Conservation (phyloP, 2,329 filamentous ascomycete species). For the Fusarium aywerte region DNA sequence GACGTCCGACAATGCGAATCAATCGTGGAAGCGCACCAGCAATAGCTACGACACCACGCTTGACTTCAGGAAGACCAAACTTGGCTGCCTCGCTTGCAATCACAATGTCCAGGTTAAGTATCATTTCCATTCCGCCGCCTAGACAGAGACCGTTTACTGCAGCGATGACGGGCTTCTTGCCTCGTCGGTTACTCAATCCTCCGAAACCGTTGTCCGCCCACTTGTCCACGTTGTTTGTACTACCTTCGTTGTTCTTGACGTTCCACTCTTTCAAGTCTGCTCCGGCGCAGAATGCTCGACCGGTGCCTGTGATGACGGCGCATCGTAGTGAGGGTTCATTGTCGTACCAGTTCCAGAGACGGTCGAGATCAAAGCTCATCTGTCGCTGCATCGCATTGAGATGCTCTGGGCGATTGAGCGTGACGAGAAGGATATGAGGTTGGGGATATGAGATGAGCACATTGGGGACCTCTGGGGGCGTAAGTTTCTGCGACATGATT, state of each 20-base stretch:
- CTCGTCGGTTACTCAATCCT: slow-evolving; percentile 71
- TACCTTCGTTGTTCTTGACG: slow-evolving; percentile 51
- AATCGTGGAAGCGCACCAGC: slow-evolving; percentile 76
- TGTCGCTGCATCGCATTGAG: slow-evolving; percentile 67
- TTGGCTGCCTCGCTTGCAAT: slow-evolving; percentile 65
- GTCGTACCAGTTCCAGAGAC: slow-evolving; percentile 70
- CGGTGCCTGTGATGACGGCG: slow-evolving; percentile 70
- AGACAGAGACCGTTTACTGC: slow-evolving; percentile 79
- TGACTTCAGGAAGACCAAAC: slow-evolving; percentile 77
- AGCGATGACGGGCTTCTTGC: slow-evolving; percentile 78
- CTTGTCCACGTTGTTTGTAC: slow-evolving; percentile 54
- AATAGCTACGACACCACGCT: slow-evolving; percentile 74
- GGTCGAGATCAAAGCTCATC: slow-evolving; percentile 60
- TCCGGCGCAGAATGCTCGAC: slow-evolving; percentile 73
- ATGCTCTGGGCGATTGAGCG: slow-evolving; percentile 66
- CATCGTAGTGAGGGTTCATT: slow-evolving; percentile 68
- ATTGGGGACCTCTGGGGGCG: slow-evolving; percentile 56
- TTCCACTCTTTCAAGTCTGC: slow-evolving; percentile 75
- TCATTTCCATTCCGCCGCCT: slow-evolving; percentile 80
- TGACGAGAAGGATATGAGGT: slow-evolving; percentile 67
- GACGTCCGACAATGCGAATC: slow-evolving; percentile 69
- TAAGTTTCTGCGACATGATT: slow-evolving; percentile 46
- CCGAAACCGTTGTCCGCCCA: slow-evolving; percentile 62
- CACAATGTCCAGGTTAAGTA: slow-evolving; percentile 76
- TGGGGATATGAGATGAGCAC: slow-evolving; percentile 61